These are phyloP conservation scores for Scheffersomyces cryptocercus DNA, from an alignment of 1,139 yeast species.

Conservation along the genomic window DNA sequence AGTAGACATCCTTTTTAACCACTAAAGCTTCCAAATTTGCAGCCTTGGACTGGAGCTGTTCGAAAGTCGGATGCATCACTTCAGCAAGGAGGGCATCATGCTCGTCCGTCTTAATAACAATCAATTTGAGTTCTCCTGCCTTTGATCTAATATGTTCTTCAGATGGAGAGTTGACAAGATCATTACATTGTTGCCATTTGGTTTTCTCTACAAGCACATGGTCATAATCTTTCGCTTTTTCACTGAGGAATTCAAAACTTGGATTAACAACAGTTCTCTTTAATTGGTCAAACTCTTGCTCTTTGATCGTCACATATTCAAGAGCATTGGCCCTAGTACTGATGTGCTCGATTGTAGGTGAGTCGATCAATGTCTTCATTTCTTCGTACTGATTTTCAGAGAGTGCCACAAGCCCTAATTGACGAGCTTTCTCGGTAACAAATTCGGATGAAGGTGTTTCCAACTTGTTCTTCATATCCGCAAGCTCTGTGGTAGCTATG, in stretches of 20 bases:
- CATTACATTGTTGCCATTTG: conserved; percentile 6
- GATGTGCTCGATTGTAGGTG: conserved; percentile 17
- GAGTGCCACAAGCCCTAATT: conserved; percentile 12
- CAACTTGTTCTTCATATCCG: conserved; percentile 8
- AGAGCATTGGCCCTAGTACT: conserved; percentile 3
- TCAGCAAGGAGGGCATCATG: conserved; percentile 3
- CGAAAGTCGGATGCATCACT: conserved; percentile 10
- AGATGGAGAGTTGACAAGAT: conserved; percentile 17
- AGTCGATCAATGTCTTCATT: conserved; percentile 14
- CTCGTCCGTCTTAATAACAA: conserved; percentile 3
- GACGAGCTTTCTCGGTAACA: conserved; percentile 12
- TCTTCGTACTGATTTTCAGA: conserved; percentile 15
- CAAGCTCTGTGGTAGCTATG: conserved; percentile 13
- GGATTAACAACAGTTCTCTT: conserved; percentile 12
- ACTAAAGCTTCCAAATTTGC: conserved; percentile 15
- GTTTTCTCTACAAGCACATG: conserved; percentile 2
- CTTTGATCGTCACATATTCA: conserved; percentile 5
- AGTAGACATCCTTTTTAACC: conserved; percentile 20
- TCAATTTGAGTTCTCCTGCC: conserved; percentile 5
- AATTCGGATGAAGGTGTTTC: conserved; percentile 14
- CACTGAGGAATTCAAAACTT: conserved; percentile 4
- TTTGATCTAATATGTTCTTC: conserved; percentile 15
- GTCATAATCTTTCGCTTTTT: conserved; percentile 5
- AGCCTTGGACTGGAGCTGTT: conserved; percentile 20
- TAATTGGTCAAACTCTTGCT: conserved; percentile 5